Evolutionary conservation across 257 asterid genomes (phyloP).

Genomic region (Paulownia fortunei): DNA sequence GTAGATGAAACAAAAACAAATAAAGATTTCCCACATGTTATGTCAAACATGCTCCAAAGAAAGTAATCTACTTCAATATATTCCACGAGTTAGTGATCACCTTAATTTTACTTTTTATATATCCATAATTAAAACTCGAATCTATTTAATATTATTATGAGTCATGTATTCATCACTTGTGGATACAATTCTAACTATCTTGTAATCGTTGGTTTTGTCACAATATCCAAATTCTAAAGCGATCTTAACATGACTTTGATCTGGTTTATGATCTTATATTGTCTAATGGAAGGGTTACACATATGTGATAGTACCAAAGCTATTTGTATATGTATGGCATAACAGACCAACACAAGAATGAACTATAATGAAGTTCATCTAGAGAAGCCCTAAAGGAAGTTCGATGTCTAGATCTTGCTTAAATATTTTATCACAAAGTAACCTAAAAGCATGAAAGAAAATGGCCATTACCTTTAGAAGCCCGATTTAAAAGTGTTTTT

Average conservation of each 20-base stretch:
- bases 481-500: neutral
- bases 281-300: slow-evolving; percentile 20
- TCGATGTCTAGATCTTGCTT: neutral
- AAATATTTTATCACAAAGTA: neutral
- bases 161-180: neutral
- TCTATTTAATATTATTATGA: no score
- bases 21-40: neutral
- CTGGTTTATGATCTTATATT: neutral
- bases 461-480: slow-evolving; percentile 7
- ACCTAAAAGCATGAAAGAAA: neutral
- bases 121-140: no score
- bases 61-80: neutral
- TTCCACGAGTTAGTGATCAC: slow-evolving; percentile 10
- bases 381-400: neutral
- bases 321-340: neutral
- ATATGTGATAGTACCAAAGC: neutral
- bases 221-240: slow-evolving; percentile 21
- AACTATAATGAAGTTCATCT: neutral
- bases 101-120: neutral
- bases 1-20: neutral
- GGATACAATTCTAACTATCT: neutral
- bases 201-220: neutral
- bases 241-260: neutral
- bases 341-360: slow-evolving; percentile 17
- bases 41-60: neutral